A percentile compares a stretch with the other conserved stretches of the same genome.
Conservation (phyloP, 768 basidiomycete genomes). For the Coprinellus micaceus region DNA sequence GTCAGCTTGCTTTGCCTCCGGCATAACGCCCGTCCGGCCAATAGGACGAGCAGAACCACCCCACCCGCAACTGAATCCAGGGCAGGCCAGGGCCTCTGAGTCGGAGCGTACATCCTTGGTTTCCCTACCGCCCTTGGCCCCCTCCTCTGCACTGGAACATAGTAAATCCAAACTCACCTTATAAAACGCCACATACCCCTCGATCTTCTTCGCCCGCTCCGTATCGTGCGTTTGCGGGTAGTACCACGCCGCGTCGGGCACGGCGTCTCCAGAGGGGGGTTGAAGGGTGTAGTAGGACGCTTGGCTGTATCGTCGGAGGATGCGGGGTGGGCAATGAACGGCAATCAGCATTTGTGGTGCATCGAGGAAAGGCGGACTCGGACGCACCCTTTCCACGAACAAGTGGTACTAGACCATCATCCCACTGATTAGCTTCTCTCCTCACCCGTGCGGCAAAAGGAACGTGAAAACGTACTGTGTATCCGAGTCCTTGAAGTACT, state of each 20-base stretch:
- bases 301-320: conserved; percentile 29
- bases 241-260: conserved; percentile 71
- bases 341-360: neutral
- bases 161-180: conserved; percentile 45
- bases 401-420: conserved; percentile 1
- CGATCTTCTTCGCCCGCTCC: conserved; percentile 56
- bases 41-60: too few relatives aligned
- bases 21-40: too few relatives aligned
- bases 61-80: too few relatives aligned
- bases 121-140: too few relatives aligned
- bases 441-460: neutral
- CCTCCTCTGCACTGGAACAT: too few relatives aligned
- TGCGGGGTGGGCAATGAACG: neutral
- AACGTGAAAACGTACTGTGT: conserved; percentile 32
- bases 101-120: too few relatives aligned
- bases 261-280: conserved; percentile 39
- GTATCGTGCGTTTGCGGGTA: conserved; percentile 55
- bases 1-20: too few relatives aligned
- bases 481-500: conserved; percentile 45
- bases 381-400: conserved; percentile 67
- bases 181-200: conserved; percentile 73
- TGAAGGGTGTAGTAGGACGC: conserved; percentile 65
- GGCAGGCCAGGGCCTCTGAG: too few relatives aligned
- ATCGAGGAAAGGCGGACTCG: neutral
- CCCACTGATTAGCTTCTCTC: neutral